Base-by-base conservation (phyloP, 306 rosid species). In the Trifolium fragiferum region DNA sequence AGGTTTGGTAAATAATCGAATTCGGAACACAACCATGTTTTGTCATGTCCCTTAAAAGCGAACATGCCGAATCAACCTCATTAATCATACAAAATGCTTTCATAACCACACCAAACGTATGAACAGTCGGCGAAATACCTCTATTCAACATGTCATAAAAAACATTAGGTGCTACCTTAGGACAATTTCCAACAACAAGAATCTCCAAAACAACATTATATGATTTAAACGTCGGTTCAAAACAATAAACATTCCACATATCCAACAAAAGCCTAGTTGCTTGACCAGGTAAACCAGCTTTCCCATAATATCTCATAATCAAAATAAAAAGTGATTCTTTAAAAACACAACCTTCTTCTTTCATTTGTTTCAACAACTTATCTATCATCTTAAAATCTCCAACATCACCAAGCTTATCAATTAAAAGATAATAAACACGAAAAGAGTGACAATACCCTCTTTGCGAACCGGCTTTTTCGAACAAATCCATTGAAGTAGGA, bases 21-120 rank as follows among this genome's bases (percentile, higher is more conserved):
- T 71, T 91, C 0, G 98, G 95, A 70, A 94, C 97, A 68, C 98
- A 91, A 3, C 97, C 95, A 44, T 94, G 93, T 80, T 88, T 94
- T 4, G 90, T 87, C 96, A 91, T 88, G 80, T 94, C 98, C 70
- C 88, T 84, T 4, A 94, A 88, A 70, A 90, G 98, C 4, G 85
- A 84, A 82, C 95, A 86, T 2, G 98, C 98, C 13, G 96, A 86
- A 76, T 91, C 96, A 50, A 94, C 93, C 82, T 94, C 95, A 27
- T 84, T 86, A 76, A 78, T 59, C 88, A 85, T 84, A 76, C 97
- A 94, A 73, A 90, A 81, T 0, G 96, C 97, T 68, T 87, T 94
- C 87, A 94, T 83, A 81, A 89, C 96, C 76, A 90, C 62, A 35
- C 94, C 96, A 80, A 91, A 91, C 1, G 98, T 80, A 81, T 72